Evolutionary conservation across 495 filamentous ascomycete species (phyloP), one percentile per base, ranked within the genome.

Genomic region (Aspergillus campestris): DNA sequence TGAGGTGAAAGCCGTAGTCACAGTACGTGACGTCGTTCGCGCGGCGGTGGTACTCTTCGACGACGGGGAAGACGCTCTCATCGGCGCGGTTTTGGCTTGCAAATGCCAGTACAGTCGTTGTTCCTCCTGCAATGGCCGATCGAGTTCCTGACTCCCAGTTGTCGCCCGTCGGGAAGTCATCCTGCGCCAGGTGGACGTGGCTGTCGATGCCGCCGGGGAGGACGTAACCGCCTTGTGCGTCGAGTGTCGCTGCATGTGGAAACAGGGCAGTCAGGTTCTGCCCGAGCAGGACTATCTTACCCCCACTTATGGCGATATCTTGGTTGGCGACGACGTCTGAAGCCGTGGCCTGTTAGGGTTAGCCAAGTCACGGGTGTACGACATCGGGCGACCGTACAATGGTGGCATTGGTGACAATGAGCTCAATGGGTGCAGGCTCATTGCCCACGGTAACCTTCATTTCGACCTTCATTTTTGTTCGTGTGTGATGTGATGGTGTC

Each of bases 1-100:
- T 66, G 1, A 81, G 55, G 52, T 83, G 79, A 56, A 80, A 80
- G n/a, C 66, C 67, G 45, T 82, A 83, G 52, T 82, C 80, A 40
- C 68, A 71, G 56, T 79, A 79, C 48, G 70, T 72, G 33, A 71
- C 66, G 28, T 60, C 62, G 7, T 43, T 40, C 2, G 78, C 71
- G 27, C 67, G 64, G 6, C 43, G 52, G 41, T 79, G 72, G n/a
- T 73, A 73, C 6, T 62, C 67, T 14, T 60, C 57, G 1, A 83
- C 57, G 0, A 72, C 70, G 4, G 58, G 56, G 9, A 76, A 59
- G 7, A 81, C 60, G 2, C 67, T 71, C n/a, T 69, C 56, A 27
- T 75, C 67, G 15, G 51, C 57, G 32, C 74, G 74, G 36, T 65
- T 59, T 58, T 82, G 78, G 5, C 71, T 68, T 5, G 77, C 78